Evolutionary conservation across 192 early-diverging fungal genomes (phyloP).

Genomic region (Coemansia sp.): DNA sequence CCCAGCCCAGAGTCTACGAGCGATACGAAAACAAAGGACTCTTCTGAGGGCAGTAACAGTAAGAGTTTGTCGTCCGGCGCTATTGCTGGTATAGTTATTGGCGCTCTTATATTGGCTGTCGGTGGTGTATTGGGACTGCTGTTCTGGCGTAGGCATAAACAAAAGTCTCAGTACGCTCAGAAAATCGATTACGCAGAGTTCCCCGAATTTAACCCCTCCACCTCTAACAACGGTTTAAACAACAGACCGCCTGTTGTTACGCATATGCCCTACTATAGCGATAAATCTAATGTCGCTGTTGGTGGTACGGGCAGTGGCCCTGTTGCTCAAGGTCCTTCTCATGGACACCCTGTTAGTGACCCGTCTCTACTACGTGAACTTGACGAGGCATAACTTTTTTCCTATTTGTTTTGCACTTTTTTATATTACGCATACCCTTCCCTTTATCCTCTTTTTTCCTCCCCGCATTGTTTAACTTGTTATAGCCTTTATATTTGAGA

Average conservation of each 20-base stretch:
- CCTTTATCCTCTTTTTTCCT: background rate
- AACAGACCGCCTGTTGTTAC: background rate
- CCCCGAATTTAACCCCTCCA: constrained; percentile 47
- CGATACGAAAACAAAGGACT: background rate
- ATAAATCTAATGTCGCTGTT: constrained; percentile 8
- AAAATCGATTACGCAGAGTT: constrained; percentile 50
- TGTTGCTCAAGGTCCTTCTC: background rate
- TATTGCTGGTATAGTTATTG: constrained; percentile 45
- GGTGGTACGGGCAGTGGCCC: background rate
- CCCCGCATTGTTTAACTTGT: background rate
- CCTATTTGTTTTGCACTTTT: background rate
- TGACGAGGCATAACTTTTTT: constrained; percentile 29
- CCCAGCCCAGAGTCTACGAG: background rate
- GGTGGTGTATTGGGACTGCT: constrained; percentile 17
- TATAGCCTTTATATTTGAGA: background rate
- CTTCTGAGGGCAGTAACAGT: background rate
- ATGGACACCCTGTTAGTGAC: constrained; percentile 9
- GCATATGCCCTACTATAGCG: constrained; percentile 15
- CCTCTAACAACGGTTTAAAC: constrained; percentile 16
- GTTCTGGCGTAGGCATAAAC: constrained; percentile 52
- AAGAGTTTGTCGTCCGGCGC: constrained; percentile 26
- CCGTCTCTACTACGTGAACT: constrained; percentile 36
- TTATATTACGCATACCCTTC: background rate
- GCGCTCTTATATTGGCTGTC: constrained; percentile 18
- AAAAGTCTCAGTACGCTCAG: constrained; percentile 38